Percentiles rank a stretch among this genome's conserved stretches.
These are phyloP conservation scores for Nicotiana tabacum DNA, from an alignment of 257 asterid genomes.

Conservation along the genomic window DNA sequence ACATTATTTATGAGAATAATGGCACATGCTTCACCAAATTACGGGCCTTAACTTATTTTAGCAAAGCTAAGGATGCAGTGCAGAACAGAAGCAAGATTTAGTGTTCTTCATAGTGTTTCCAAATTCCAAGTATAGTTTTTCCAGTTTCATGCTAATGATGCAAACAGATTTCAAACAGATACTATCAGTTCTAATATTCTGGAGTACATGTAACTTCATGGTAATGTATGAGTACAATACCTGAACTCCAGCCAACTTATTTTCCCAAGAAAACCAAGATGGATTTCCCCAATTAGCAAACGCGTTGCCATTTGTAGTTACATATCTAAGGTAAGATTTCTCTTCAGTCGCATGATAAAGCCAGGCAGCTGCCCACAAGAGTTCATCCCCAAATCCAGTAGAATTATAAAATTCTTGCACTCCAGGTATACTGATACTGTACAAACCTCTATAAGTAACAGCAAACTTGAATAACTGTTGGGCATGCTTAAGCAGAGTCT, in stretches of 20 bases:
- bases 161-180: not conserved
- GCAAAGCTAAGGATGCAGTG: not conserved
- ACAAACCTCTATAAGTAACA: slow-evolving; percentile 44
- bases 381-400: slow-evolving; percentile 59
- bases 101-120: not conserved
- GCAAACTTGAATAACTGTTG: slow-evolving; percentile 47
- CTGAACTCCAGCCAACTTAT: slow-evolving; percentile 59
- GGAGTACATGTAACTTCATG: not conserved
- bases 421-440: slow-evolving; percentile 42
- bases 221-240: slow-evolving; percentile 15
- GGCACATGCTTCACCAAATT: not conserved
- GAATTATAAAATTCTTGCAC: slow-evolving; percentile 51
- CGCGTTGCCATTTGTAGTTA: slow-evolving; percentile 30
- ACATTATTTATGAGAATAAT: not conserved
- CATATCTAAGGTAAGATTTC: slow-evolving; percentile 30
- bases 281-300: slow-evolving; percentile 51
- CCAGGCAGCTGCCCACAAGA: slow-evolving; percentile 79
- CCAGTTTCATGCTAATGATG: not conserved
- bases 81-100: not conserved
- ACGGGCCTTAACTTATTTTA: not conserved
- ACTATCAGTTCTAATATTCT: not conserved
- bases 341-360: slow-evolving; percentile 59
- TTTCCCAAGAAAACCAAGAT: slow-evolving; percentile 63
- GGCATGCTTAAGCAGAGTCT: slow-evolving; percentile 44
- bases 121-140: not conserved